Base-by-base conservation (phyloP, 768 basidiomycete genomes). In the Chiua virens region DNA sequence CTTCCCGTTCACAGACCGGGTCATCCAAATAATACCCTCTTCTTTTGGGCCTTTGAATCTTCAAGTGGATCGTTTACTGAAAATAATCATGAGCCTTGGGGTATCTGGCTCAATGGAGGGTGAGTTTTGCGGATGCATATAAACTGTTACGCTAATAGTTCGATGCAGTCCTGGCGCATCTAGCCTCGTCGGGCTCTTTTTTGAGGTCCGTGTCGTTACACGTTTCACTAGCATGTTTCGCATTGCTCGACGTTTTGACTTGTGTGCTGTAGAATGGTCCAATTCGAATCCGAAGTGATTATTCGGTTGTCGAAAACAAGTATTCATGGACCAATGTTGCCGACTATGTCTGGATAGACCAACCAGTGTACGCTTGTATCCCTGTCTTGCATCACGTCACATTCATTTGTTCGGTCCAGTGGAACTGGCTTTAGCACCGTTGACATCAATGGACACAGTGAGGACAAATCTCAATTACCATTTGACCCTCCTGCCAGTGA, bases 1-100 rank as follows among this genome's bases (percentile, higher is more conserved):
- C 73, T 86, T 42, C 77, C 78, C n/a, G 84, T 86, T 1, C 74
- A 82, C 50, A 77, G 84, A 44, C 61, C 68, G 0, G 77, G 72
- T n/a, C 83, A 85, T 63, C 81, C 81, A 0, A 84, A 86, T 47
- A 67, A 86, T 54, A 87, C n/a, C n/a, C n/a, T n/a, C n/a, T n/a
- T n/a, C n/a, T n/a, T n/a, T n/a, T n/a, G n/a, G n/a, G n/a, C n/a
- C n/a, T n/a, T n/a, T n/a, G n/a, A n/a, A n/a, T n/a, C n/a, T n/a
- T n/a, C n/a, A n/a, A n/a, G n/a, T n/a, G n/a, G n/a, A n/a, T n/a
- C n/a, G n/a, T n/a, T n/a, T n/a, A n/a, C n/a, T n/a, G n/a, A n/a
- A n/a, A n/a, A n/a, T n/a, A n/a, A n/a, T n/a, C n/a, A n/a, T n/a
- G n/a, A n/a, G n/a, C n/a, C n/a, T n/a, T n/a, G n/a, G n/a, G n/a